Evolutionary conservation across 495 filamentous ascomycete genomes (phyloP).

Genomic region (Xylaria nigripes): DNA sequence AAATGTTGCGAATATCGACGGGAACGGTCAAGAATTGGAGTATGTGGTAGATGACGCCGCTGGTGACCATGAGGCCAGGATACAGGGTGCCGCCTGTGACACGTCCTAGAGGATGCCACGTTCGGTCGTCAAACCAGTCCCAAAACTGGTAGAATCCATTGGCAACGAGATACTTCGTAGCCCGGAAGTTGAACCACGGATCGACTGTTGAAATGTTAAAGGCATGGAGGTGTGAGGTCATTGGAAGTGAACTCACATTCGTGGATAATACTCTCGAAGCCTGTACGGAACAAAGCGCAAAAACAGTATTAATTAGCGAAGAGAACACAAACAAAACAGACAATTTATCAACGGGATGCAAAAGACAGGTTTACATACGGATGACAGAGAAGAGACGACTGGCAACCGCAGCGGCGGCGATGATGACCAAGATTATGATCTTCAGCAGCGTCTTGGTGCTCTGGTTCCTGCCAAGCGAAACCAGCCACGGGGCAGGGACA

Average conservation of each 20-base stretch:
- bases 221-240: slow-evolving; percentile 18
- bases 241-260: slow-evolving; percentile 64
- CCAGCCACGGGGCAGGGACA: slow-evolving; percentile 27
- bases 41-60: slow-evolving; percentile 90
- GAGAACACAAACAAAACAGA: background rate
- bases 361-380: slow-evolving; percentile 48
- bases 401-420: slow-evolving; percentile 85
- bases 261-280: slow-evolving; percentile 99
- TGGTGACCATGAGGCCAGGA: slow-evolving; percentile 98
- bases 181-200: slow-evolving; percentile 99
- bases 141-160: slow-evolving; percentile 98
- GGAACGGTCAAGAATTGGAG: slow-evolving; percentile 87
- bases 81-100: slow-evolving; percentile 98
- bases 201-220: slow-evolving; percentile 58
- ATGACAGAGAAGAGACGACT: slow-evolving; percentile 98
- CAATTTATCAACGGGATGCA: background rate
- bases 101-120: slow-evolving; percentile 98
- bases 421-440: slow-evolving; percentile 83
- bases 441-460: slow-evolving; percentile 82
- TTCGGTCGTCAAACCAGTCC: slow-evolving; percentile 99
- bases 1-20: slow-evolving; percentile 98
- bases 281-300: slow-evolving; percentile 38
- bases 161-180: slow-evolving; percentile 92
- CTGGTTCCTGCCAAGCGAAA: slow-evolving; percentile 39
- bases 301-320: slow-evolving; percentile 20